Evolutionary conservation across 306 rosid species (phyloP).

Genomic region (Quercus alba): DNA sequence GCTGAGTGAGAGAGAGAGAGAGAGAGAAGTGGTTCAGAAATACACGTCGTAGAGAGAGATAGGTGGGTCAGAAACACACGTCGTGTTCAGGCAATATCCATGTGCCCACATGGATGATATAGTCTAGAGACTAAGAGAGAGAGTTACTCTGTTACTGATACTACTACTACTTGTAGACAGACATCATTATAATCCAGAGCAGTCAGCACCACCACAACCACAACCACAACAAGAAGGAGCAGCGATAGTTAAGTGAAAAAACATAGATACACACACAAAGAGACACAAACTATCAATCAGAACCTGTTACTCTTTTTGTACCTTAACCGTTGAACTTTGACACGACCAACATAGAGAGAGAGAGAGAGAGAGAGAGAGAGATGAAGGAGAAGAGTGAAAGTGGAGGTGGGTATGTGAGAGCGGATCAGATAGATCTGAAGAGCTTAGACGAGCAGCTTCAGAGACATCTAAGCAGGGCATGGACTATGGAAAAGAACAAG

Average conservation of each 20-base stretch:
- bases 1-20: background rate
- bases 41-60: background rate
- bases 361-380: slow-evolving; percentile 6
- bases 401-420: slow-evolving; percentile 85
- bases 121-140: background rate
- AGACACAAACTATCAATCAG: background rate
- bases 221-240: background rate
- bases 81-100: slow-evolving; percentile 92
- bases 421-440: slow-evolving; percentile 99
- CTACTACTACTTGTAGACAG: slow-evolving; percentile 18
- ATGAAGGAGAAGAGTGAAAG: slow-evolving; percentile 89
- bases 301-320: background rate
- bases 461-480: slow-evolving; percentile 82
- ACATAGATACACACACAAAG: background rate
- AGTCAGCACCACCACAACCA: background rate
- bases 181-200: slow-evolving; percentile 35
- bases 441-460: slow-evolving; percentile 97
- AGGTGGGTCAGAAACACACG: slow-evolving; percentile 75
- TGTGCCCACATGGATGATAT: slow-evolving; percentile 89
- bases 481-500: slow-evolving; percentile 95
- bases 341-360: background rate
- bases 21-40: slow-evolving; percentile 23
- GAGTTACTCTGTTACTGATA: background rate
- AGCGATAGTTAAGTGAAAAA: background rate
- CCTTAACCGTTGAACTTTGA: background rate